Evolutionary conservation across 208 protist genomes (phyloP), one percentile per base, ranked within the genome.

Genomic region (Borovskyia barvae): DNA sequence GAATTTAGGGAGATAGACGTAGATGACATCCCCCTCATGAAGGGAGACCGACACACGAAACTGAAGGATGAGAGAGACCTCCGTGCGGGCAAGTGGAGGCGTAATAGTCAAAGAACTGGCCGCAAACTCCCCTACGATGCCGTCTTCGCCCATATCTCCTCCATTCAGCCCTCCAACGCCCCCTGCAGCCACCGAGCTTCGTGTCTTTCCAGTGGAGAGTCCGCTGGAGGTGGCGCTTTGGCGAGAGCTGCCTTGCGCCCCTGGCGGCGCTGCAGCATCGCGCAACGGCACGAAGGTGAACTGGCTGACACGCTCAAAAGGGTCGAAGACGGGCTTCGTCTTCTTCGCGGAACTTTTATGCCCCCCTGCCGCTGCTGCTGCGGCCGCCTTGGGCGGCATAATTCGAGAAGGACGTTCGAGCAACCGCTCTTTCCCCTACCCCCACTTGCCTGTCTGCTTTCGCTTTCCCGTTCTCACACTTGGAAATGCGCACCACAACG

Each of bases 21-120:
- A 77, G 26, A 93, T 50, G 33, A 69, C 39, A 49, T 93, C 87
- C 9, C 84, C 82, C 49, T 74, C 74, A 32, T 68, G 46, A 40
- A 93, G 51, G 12, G 63, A 36, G 15, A 87, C 83, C n/a, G 68
- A 70, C 64, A 68, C 84, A 28, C 83, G 82, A 59, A 90, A 90
- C 59, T 89, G 71, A 49, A 93, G 52, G 17, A 46, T 51, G 25
- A 93, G 50, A 5, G 52, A 45, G 22, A 87, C 82, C 55, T 87
- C 82, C 24, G 76, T 72, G 36, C 68, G 60, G 15, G 83, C 81
- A 43, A 91, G 74, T 33, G 75, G 61, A 5, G 87, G 87, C 2
- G 55, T 67, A 35, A 93, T 71, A 22, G 49, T 60, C 8, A 93
- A 30, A 15, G 62, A 51, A n/a, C 69, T 86, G 28, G 85, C 69